Evolutionary conservation across 176 grass and related monocot genomes (phyloP).

Genomic region (Phyllostachys edulis): DNA sequence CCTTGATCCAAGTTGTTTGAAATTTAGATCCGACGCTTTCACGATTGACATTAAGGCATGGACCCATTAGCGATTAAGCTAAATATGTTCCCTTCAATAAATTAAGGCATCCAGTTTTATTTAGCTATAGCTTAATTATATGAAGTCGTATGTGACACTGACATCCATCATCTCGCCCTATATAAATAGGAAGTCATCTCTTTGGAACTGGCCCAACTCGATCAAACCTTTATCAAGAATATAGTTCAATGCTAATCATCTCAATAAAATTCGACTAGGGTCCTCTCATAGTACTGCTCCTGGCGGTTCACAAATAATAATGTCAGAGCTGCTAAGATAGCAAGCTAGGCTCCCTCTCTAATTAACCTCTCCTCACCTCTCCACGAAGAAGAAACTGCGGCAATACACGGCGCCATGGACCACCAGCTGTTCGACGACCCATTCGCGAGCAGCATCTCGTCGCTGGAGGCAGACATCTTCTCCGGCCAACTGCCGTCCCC

Average conservation of each 20-base stretch:
- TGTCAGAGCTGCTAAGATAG: not conserved
- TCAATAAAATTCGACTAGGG: conserved; percentile 15
- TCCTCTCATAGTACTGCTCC: not conserved
- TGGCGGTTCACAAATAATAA: conserved; percentile 1
- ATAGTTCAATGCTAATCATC: conserved; percentile 10
- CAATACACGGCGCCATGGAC: conserved; percentile 24
- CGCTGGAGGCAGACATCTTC: conserved; percentile 48
- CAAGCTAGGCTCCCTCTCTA: conserved; percentile 11
- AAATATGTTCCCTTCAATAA: too few relatives aligned
- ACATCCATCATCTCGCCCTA: not conserved
- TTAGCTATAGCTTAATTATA: not conserved
- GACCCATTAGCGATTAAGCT: too few relatives aligned
- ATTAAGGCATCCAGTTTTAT: not conserved
- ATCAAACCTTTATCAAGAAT: not conserved
- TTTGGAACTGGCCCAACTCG: not conserved
- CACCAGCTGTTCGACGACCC: conserved; percentile 46
- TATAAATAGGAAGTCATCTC: conserved; percentile 34
- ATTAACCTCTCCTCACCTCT: not conserved
- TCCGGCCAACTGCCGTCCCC: conserved; percentile 40
- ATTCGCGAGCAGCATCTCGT: conserved; percentile 51
- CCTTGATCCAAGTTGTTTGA: too few relatives aligned
- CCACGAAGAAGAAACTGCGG: not conserved
- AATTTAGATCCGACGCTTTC: too few relatives aligned
- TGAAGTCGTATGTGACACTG: conserved; percentile 9
- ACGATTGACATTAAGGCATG: too few relatives aligned